Percentiles rank a stretch among this genome's conserved stretches.
Conservation (phyloP, 1,284 basidiomycete species). For the Boletellus sp. region DNA sequence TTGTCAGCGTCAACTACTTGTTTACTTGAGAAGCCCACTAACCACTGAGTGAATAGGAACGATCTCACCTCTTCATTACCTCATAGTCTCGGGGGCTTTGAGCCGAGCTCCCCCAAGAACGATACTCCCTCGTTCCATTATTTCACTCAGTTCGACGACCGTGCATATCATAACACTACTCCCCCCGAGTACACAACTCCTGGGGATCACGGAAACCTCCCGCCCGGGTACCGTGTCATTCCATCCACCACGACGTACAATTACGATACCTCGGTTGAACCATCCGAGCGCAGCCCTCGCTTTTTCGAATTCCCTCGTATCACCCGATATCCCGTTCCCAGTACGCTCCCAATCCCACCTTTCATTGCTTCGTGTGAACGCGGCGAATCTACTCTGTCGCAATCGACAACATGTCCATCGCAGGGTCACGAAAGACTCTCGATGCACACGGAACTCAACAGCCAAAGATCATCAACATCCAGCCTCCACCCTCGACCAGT, state of each 20-base stretch:
- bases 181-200: constrained; percentile 14
- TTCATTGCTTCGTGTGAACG: constrained; percentile 2
- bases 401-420: constrained; percentile 8
- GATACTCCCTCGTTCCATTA: constrained; percentile 7
- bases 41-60: constrained; percentile 16
- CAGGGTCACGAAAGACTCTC: constrained; percentile 11
- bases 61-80: constrained; percentile 29
- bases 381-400: constrained; percentile 8
- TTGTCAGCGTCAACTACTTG: constrained; percentile 37
- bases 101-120: constrained; percentile 17
- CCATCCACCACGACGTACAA: constrained; percentile 10
- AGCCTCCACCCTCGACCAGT: constrained; percentile 13
- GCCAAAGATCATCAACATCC: constrained; percentile 10
- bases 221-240: constrained; percentile 13
- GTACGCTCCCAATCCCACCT: constrained; percentile 16
- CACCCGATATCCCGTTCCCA: constrained; percentile 29
- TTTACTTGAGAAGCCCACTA: not conserved
- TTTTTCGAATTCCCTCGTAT: constrained; percentile 30
- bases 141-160: constrained; percentile 9
- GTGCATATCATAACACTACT: constrained; percentile 5
- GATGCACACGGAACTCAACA: constrained; percentile 3
- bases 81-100: constrained; percentile 26
- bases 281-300: constrained; percentile 15
- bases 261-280: constrained; percentile 10
- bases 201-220: constrained; percentile 12